Evolutionary conservation across 2,329 filamentous ascomycete species (phyloP).

Genomic region (Ceratocystis lukuohia): DNA sequence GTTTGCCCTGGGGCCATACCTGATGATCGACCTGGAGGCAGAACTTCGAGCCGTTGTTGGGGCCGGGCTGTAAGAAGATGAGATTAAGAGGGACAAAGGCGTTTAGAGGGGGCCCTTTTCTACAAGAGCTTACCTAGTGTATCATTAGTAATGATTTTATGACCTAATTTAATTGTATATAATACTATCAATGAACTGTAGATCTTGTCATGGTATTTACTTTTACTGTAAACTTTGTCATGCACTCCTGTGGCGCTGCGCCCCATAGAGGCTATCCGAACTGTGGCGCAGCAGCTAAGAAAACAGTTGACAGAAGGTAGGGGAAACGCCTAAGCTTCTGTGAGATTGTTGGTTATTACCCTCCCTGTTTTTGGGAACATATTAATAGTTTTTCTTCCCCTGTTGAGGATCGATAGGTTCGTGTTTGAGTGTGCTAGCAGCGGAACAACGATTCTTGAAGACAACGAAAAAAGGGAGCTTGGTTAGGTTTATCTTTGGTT

Average conservation of each 20-base stretch:
- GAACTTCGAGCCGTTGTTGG: conserved; percentile 2
- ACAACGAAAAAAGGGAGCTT: neutral
- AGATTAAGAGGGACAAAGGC: neutral
- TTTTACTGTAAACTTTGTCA: too few relatives aligned
- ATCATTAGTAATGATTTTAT: conserved; percentile 10
- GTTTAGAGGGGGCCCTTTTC: neutral
- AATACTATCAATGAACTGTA: too few relatives aligned
- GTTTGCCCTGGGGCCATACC: conserved; percentile 10
- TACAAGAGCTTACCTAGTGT: neutral
- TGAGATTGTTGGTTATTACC: neutral
- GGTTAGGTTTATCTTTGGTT: neutral
- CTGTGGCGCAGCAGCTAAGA: neutral
- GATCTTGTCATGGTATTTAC: too few relatives aligned
- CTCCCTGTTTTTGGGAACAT: neutral
- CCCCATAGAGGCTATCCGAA: neutral
- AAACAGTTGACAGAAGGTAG: neutral
- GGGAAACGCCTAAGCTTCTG: neutral
- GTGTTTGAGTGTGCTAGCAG: neutral
- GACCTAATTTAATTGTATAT: neutral
- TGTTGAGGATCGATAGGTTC: neutral
- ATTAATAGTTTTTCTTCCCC: neutral
- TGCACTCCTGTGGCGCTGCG: too few relatives aligned
- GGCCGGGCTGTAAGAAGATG: neutral
- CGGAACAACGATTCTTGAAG: neutral
- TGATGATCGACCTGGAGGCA: conserved; percentile 4